These are phyloP conservation scores for Pestalotiopsis sp. DNA, from an alignment of 2,329 filamentous ascomycete genomes.

Conservation along the genomic window DNA sequence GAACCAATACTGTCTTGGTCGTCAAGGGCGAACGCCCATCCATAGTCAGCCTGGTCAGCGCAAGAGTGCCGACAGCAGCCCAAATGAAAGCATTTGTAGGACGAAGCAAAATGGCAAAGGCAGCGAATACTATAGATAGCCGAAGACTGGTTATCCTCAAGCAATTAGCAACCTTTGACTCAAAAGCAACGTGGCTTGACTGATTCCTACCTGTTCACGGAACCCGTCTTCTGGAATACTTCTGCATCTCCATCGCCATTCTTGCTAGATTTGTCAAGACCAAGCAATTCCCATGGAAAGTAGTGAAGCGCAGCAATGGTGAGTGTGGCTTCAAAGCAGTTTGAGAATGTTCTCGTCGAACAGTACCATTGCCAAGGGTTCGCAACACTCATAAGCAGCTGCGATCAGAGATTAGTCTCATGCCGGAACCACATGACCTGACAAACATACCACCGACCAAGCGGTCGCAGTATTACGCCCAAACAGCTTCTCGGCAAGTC, in stretches of 20 bases:
- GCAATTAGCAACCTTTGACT: constrained; percentile 20
- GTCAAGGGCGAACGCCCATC: constrained; percentile 44
- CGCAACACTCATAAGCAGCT: constrained; percentile 72
- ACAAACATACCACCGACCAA: constrained; percentile 68
- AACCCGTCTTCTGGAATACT: constrained; percentile 29
- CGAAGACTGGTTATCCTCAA: constrained; percentile 48
- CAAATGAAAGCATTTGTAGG: constrained; percentile 91
- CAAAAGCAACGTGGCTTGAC: neutral
- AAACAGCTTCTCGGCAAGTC: constrained; percentile 74
- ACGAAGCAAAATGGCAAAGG: constrained; percentile 80
- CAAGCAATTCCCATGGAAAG: constrained; percentile 83
- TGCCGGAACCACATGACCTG: neutral
- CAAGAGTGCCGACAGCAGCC: constrained; percentile 65
- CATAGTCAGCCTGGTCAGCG: constrained; percentile 45
- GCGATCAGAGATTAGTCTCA: constrained; percentile 18
- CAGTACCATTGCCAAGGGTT: constrained; percentile 98
- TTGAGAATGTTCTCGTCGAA: constrained; percentile 90
- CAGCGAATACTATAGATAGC: constrained; percentile 73
- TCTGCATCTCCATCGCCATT: constrained; percentile 39
- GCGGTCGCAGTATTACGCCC: constrained; percentile 65
- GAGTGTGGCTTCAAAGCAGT: constrained; percentile 88
- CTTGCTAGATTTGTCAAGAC: constrained; percentile 41
- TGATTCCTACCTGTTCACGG: constrained; percentile 33
- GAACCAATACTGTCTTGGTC: constrained; percentile 46
- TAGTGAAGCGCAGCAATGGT: constrained; percentile 78